Percentiles rank a stretch among this genome's conserved stretches.
These are phyloP conservation scores for Ilyonectria robusta DNA, from an alignment of 2,329 filamentous ascomycete species.

Conservation along the genomic window DNA sequence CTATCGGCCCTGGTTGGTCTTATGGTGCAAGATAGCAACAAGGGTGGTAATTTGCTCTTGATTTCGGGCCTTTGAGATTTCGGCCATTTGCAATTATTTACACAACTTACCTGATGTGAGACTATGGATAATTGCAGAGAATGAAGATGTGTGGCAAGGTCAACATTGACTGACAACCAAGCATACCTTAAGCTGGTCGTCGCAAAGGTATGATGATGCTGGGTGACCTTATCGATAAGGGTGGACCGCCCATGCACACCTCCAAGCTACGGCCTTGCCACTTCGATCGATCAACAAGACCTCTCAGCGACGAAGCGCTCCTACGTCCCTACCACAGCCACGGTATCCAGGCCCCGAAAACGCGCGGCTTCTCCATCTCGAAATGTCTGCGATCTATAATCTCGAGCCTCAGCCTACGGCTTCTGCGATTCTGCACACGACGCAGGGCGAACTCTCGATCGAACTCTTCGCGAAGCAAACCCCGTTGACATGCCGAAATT, in stretches of 20 bases:
- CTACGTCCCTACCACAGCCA: not conserved
- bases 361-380: not conserved
- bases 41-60: too few species aligned
- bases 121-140: too few species aligned
- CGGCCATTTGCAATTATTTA: too few species aligned
- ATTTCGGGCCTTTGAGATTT: too few species aligned
- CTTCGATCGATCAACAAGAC: not conserved
- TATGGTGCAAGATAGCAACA: too few species aligned
- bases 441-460: constrained; percentile 87
- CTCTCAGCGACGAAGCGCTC: not conserved
- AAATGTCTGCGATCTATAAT: constrained; percentile 92
- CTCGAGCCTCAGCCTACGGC: constrained; percentile 95
- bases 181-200: too few species aligned
- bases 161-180: too few species aligned
- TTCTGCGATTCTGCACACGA: constrained; percentile 92
- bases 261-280: not conserved
- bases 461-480: constrained; percentile 97
- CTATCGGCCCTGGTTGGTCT: too few species aligned
- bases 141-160: too few species aligned
- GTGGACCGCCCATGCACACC: not conserved
- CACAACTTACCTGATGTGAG: too few species aligned
- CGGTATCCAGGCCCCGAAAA: not conserved
- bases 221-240: too few species aligned
- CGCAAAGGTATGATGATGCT: too few species aligned
- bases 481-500: constrained; percentile 92